These are phyloP conservation scores for Colletotrichum salicis DNA, from an alignment of 2,329 filamentous ascomycete genomes.

Conservation along the genomic window DNA sequence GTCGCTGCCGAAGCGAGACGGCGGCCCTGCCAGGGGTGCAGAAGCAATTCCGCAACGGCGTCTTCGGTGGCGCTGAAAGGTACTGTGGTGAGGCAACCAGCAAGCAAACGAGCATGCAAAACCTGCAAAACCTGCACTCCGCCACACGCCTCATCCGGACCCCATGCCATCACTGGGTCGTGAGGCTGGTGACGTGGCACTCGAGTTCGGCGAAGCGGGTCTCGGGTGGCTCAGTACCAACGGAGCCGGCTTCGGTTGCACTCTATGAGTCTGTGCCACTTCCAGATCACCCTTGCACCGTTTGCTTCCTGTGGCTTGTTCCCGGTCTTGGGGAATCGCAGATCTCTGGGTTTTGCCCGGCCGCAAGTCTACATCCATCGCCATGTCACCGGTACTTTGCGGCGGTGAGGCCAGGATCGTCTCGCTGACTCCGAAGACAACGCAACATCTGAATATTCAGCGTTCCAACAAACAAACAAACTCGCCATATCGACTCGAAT, in stretches of 20 bases:
- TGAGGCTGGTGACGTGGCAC: constrained; percentile 39
- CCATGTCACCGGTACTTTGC: constrained; percentile 29
- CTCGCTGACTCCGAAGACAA: constrained; percentile 33
- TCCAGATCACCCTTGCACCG: neutral
- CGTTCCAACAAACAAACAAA: neutral
- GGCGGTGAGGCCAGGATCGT: constrained; percentile 25
- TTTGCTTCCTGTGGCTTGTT: constrained; percentile 30
- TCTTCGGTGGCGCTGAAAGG: constrained; percentile 23
- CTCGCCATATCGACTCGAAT: neutral
- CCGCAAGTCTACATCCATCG: neutral
- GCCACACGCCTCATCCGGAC: constrained; percentile 36
- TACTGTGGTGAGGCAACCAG: constrained; percentile 31
- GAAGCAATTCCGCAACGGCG: constrained; percentile 26
- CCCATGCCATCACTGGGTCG: constrained; percentile 3
- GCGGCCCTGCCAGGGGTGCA: constrained; percentile 22
- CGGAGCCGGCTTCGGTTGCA: constrained; percentile 16
- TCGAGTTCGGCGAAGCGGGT: constrained; percentile 17
- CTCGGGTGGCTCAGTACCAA: constrained; percentile 31
- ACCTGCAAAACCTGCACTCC: constrained; percentile 31
- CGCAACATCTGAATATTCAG: neutral
- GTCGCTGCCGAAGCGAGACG: constrained; percentile 16
- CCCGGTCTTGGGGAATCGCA: constrained; percentile 20
- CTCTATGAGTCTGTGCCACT: too few relatives aligned
- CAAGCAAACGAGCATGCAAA: constrained; percentile 20
- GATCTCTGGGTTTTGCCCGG: constrained; percentile 27